Evolutionary conservation across 768 basidiomycete genomes (phyloP), one percentile per base, ranked within the genome.

Genomic region (Mycena galericulata): DNA sequence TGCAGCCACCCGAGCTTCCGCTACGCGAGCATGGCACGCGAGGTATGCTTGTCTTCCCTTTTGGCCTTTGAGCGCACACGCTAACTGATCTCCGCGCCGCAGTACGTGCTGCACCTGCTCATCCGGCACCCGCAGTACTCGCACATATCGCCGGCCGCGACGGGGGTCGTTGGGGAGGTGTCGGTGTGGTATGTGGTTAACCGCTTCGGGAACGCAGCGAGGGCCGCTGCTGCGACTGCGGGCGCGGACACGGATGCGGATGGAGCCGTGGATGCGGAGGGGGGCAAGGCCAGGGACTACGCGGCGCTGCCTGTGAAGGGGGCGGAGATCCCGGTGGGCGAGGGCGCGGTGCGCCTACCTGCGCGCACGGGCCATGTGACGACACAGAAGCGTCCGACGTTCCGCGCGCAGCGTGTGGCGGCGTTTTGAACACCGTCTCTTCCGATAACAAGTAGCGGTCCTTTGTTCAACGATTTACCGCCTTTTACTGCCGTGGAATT

Each of bases 1-100:
- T 66, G 65, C 45, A 70, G 49, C 30, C 61, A 63, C 56, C 69
- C 69, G 22, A 70, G 69, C 30, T 70, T 70, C 62, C 65, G 69
- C 2, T 70, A 57, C 50, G 27, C 41, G 1, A 53, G 65, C 41
- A 67, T 70, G 69, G 69, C 41, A 3, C 69, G 69, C 36, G 69
- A 70, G 54, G 69, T 70, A 40, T 0, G 55, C 53, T 27, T 6
- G 3, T 34, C 22, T 14, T 17, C 29, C 14, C 27, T 0, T 41
- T 47, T 8, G 27, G 29, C 79, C 76, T 7, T 27, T n/a, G n/a
- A n/a, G n/a, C n/a, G n/a, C n/a, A n/a, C n/a, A n/a, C n/a, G n/a
- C n/a, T n/a, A n/a, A n/a, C n/a, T n/a, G n/a, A n/a, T n/a, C n/a
- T n/a, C n/a, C n/a, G 2, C 9, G 10, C 17, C 8, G 12, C 32